Evolutionary conservation across 1,284 basidiomycete genomes (phyloP), one percentile per base, ranked within the genome.

Genomic region (Pholiota adiposa): DNA sequence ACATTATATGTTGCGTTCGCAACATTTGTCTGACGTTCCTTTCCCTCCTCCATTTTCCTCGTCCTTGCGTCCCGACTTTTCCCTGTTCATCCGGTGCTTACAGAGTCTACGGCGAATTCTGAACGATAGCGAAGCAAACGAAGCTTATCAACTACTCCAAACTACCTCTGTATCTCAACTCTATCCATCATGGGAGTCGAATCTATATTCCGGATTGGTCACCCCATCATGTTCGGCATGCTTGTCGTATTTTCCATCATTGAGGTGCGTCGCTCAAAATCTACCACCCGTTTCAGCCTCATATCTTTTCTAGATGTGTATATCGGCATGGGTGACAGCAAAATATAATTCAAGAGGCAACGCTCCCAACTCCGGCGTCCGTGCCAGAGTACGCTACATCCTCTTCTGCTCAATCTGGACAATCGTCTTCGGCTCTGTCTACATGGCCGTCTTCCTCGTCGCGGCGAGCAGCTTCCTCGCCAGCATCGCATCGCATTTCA

Each of bases 381-480:
- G 83, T 51, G 85, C 88, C 69, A 80, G 87, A 40, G 83, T 86
- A 7, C 80, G 83, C 49, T 91, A 85, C 75, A 74, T 89, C 55
- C 78, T 90, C 21, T 92, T 93, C 75, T 70, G 78, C 19, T 87
- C 86, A 16, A 74, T 78, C 64, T 93, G 91, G 90, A 92, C 90
- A 1, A 73, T 88, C 5, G 65, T 86, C 51, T 76, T 87, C 58
- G 81, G 82, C 33, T 67, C 78, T 3, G 52, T 86, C 58, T 85
- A 84, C 70, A 70, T 85, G 53, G 62, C 76, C 14, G 71, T 87
- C 44, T 90, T 93, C 79, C 71, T 82, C 51, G 68, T 79, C 51
- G 71, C 79, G 7, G 69, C 75, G 31, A 81, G 78, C 11, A 79
- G 78, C 27, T 57, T 83, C 25, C 44, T 88, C 50, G 83, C 83